Conservation (phyloP, 192 early-diverging fungal genomes). For the Mortierella antarctica region DNA sequence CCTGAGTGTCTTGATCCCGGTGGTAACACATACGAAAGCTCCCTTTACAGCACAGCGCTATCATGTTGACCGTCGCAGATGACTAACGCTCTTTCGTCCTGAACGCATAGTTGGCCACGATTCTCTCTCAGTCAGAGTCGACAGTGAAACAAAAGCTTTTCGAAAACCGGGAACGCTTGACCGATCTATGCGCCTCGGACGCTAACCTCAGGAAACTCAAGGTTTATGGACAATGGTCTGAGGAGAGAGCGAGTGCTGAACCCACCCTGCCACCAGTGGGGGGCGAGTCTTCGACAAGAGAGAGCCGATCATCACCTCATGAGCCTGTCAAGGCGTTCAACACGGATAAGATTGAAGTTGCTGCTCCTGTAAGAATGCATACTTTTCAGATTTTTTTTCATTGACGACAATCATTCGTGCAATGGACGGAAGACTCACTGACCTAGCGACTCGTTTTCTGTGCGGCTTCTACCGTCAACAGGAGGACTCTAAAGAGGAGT, state of each 20-base stretch:
- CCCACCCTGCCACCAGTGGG: too few species aligned
- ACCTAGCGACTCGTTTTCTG: not conserved
- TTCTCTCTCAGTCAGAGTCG: not conserved
- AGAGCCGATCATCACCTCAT: not conserved
- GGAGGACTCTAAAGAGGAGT: not conserved
- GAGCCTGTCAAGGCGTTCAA: not conserved
- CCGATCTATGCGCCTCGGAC: slow-evolving; percentile 4
- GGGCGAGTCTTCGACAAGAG: too few species aligned
- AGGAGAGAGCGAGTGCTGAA: not conserved
- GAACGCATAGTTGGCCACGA: not conserved
- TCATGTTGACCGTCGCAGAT: not conserved
- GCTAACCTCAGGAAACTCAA: not conserved
- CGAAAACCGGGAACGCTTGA: not conserved
- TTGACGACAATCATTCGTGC: too few species aligned
- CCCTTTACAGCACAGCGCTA: too few species aligned
- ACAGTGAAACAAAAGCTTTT: not conserved
- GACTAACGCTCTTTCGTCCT: not conserved
- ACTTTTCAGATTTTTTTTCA: too few species aligned
- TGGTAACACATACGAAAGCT: not conserved
- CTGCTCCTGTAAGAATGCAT: too few species aligned
- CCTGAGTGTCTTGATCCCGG: not conserved
- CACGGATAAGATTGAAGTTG: too few species aligned
- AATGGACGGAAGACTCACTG: too few species aligned
- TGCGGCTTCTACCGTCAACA: not conserved
- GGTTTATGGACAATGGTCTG: not conserved